Base-by-base conservation (phyloP, 257 asterid species). In the Mentha longifolia region DNA sequence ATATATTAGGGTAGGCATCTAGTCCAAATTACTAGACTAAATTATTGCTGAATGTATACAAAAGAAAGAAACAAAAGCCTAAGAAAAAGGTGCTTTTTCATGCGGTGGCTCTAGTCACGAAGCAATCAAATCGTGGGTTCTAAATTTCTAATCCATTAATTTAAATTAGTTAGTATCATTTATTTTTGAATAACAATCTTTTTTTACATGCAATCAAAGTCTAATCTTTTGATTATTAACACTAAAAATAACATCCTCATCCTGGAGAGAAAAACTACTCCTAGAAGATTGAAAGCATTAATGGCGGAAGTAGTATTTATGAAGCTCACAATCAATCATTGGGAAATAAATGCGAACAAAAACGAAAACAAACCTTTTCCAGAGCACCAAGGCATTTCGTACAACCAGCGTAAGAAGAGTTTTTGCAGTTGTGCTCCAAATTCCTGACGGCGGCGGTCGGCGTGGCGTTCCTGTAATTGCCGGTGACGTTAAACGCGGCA, bases 391-490 rank as follows among this genome's bases (percentile, higher is more conserved):
- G 92, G 80, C 99, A 94, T 45, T 68, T 82, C 0, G 99, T 94
- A 68, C 99, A 94, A 0, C 99, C 99, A 9, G 95, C 82, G 39
- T 89, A 91, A 1, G 96, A 84, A 11, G 99, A 86, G 57, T 91
- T 89, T 71, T 70, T 78, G 76, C 99, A 94, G 70, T 85, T 85
- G 46, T 67, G 79, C 84, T 91, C 99, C 86, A 94, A 64, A 67
- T 94, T 83, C 81, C 76, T 84, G 1, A 94, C 96, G 9, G 96
- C 98, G 39, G 95, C 97, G 19, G 92, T 89, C 3, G 99, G 98
- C 9, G 90, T 88, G 0, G 90, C 99, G 66, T 84, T 91, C 28
- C 76, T 73, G 56, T 67, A 11, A 25, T 28, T 61, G 0, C 86
- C 91, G 45, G 87, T 81, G 35, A 86, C 61, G 56, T 91, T 94